phyloP scores from a whole-genome alignment of 1,139 yeast genomes.

The Pichia sp. region DNA sequence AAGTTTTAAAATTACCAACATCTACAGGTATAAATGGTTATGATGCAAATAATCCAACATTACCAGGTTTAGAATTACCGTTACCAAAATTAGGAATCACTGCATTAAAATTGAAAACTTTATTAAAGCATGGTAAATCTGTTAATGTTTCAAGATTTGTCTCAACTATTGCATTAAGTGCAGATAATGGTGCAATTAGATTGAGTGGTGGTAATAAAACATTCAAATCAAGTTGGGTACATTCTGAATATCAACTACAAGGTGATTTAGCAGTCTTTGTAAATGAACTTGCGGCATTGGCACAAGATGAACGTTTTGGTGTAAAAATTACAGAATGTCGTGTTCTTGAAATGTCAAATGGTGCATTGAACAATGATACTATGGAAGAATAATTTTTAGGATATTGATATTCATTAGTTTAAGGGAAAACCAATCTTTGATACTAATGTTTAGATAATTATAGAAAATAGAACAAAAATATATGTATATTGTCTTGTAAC shows the following conservation, averaged over 20 bases:
- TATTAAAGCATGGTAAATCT: slow-evolving; percentile 50
- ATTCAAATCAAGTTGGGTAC: slow-evolving; percentile 78
- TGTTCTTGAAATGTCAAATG: not conserved
- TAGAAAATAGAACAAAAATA: not conserved
- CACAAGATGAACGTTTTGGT: slow-evolving; percentile 65
- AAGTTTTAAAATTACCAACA: slow-evolving; percentile 53
- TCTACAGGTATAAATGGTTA: slow-evolving; percentile 60
- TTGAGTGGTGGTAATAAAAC: slow-evolving; percentile 72
- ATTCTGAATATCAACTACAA: slow-evolving; percentile 57
- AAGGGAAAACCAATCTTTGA: not conserved
- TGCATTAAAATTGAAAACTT: slow-evolving; percentile 54
- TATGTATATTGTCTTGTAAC: too few species aligned
- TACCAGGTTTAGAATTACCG: slow-evolving; percentile 70
- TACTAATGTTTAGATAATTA: too few species aligned
- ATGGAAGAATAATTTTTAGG: not conserved
- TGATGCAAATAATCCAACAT: slow-evolving; percentile 58
- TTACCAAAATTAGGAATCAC: slow-evolving; percentile 66
- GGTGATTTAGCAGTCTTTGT: slow-evolving; percentile 44
- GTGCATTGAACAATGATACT: not conserved
- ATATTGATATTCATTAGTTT: too few species aligned
- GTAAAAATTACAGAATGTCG: slow-evolving; percentile 53
- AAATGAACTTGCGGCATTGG: slow-evolving; percentile 48
- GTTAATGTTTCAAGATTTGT: slow-evolving; percentile 70
- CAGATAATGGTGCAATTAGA: slow-evolving; percentile 52
- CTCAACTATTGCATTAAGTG: slow-evolving; percentile 60